Percentiles rank a stretch among this genome's conserved stretches.
Evolutionary conservation across 2,329 filamentous ascomycete genomes (phyloP).

Genomic region (Elsinoe fawcettii): DNA sequence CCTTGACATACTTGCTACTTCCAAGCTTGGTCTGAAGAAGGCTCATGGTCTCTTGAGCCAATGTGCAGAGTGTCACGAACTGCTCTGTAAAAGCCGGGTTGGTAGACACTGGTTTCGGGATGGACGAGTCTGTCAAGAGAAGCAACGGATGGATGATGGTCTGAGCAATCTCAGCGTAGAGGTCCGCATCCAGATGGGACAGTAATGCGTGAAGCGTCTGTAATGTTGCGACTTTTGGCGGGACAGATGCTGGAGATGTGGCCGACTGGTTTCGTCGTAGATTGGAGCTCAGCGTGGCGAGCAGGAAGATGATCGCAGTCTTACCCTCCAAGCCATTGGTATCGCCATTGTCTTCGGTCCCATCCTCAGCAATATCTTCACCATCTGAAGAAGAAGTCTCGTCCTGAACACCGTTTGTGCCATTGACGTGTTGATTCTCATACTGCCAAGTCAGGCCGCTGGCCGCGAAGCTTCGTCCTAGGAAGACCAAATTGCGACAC

Average conservation of each 20-base stretch:
- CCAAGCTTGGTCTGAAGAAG: slow-evolving; percentile 79
- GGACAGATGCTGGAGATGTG: slow-evolving; percentile 53
- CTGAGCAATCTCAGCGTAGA: slow-evolving; percentile 57
- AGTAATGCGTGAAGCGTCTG: slow-evolving; percentile 65
- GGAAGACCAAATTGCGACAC: slow-evolving; percentile 73
- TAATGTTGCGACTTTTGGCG: slow-evolving; percentile 68
- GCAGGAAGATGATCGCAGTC: slow-evolving; percentile 62
- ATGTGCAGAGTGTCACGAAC: slow-evolving; percentile 63
- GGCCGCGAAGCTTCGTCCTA: slow-evolving; percentile 58
- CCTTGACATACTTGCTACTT: slow-evolving; percentile 66
- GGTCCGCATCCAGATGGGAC: slow-evolving; percentile 50
- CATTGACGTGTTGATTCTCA: slow-evolving; percentile 36
- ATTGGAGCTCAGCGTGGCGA: slow-evolving; percentile 69
- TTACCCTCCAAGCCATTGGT: slow-evolving; percentile 26
- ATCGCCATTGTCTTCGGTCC: slow-evolving; percentile 31
- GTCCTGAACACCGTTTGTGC: slow-evolving; percentile 36
- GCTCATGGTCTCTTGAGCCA: slow-evolving; percentile 70
- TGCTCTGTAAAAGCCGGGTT: slow-evolving; percentile 61
- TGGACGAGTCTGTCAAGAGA: slow-evolving; percentile 70
- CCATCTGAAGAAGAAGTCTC: slow-evolving; percentile 38
- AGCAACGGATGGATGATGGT: slow-evolving; percentile 62
- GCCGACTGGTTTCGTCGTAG: slow-evolving; percentile 61
- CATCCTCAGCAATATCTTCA: slow-evolving; percentile 40
- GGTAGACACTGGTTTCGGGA: slow-evolving; percentile 45
- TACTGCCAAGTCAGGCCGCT: slow-evolving; percentile 45